A percentile compares a stretch with the other conserved stretches of the same genome.
phyloP scores from a whole-genome alignment of 805 yeast species.

The Nakazawaea populi region DNA sequence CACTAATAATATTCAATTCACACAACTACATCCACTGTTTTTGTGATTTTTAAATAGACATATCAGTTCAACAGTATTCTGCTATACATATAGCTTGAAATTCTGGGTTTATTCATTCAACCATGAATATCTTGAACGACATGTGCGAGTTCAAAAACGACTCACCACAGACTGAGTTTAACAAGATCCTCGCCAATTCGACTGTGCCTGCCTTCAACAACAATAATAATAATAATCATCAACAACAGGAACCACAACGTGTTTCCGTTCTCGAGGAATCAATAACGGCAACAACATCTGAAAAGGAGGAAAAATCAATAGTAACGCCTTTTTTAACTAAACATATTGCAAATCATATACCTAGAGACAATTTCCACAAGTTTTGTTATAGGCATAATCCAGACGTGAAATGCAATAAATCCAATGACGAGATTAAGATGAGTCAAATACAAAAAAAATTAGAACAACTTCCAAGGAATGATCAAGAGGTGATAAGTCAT shows the following conservation, averaged over 20 bases:
- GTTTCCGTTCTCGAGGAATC: background rate
- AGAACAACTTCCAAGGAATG: conserved; percentile 58
- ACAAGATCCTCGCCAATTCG: conserved; percentile 4
- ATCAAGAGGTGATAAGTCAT: conserved; percentile 71
- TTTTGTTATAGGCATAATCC: conserved; percentile 95
- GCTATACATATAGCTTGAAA: too few species aligned
- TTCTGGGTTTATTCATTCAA: background rate
- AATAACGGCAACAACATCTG: conserved; percentile 4
- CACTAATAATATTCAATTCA: too few species aligned
- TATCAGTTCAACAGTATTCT: too few species aligned
- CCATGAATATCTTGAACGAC: conserved; percentile 2
- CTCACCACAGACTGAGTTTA: conserved; percentile 2
- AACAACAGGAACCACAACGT: conserved; percentile 14
- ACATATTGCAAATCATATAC: conserved; percentile 33
- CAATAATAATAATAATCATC: background rate
- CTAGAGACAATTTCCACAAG: conserved; percentile 49
- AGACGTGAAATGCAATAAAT: conserved; percentile 66
- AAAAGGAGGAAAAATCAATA: conserved; percentile 14
- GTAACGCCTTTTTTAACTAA: conserved; percentile 29
- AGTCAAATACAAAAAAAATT: conserved; percentile 52
- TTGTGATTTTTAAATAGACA: too few species aligned
- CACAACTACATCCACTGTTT: too few species aligned
- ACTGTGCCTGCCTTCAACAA: background rate
- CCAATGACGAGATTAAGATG: conserved; percentile 60
- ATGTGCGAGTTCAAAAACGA: conserved; percentile 6